A percentile compares a stretch with the other conserved stretches of the same genome.
phyloP scores from a whole-genome alignment of 345 rosid genomes.

The Gynandropsis gynandra region DNA sequence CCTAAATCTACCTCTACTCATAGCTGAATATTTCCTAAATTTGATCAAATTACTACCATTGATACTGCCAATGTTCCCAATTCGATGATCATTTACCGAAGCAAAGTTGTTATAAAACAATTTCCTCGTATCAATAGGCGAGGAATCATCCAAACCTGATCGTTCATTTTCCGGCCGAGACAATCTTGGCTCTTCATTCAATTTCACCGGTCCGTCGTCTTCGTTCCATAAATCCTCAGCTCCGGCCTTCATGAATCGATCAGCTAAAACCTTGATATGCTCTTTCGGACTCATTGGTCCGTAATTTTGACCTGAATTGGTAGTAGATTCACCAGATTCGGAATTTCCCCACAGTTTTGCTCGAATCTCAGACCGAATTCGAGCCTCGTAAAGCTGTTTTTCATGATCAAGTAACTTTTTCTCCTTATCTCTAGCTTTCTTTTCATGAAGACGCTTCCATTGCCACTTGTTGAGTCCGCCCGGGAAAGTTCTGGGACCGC shows the following conservation, averaged over 20 bases:
- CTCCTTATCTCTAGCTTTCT: conserved; percentile 83
- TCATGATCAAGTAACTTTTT: conserved; percentile 77
- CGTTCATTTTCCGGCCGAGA: conserved; percentile 20
- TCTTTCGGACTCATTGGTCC: conserved; percentile 52
- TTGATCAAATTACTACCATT: conserved; percentile 14
- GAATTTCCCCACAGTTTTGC: conserved; percentile 36
- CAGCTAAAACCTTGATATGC: conserved; percentile 70
- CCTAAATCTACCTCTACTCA: conserved; percentile 31
- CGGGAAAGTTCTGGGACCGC: conserved; percentile 92
- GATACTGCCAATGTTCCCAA: conserved; percentile 12
- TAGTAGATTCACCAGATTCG: conserved; percentile 17
- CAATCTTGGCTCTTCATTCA: conserved; percentile 20
- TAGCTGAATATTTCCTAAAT: conserved; percentile 44
- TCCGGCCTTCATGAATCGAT: conserved; percentile 80
- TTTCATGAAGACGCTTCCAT: conserved; percentile 98
- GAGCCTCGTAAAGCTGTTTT: conserved; percentile 79
- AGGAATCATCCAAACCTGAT: conserved; percentile 19
- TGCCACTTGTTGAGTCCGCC: conserved; percentile 98
- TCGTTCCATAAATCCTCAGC: conserved; percentile 95
- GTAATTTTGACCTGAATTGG: conserved; percentile 21
- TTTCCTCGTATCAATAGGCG: conserved; percentile 49
- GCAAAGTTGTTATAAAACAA: conserved; percentile 24
- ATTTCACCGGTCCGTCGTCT: conserved; percentile 59
- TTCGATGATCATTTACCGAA: conserved; percentile 9
- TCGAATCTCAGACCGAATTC: conserved; percentile 67